Evolutionary conservation across 2,329 filamentous ascomycete species (phyloP).

Genomic region (Basipetospora chlamydospora): DNA sequence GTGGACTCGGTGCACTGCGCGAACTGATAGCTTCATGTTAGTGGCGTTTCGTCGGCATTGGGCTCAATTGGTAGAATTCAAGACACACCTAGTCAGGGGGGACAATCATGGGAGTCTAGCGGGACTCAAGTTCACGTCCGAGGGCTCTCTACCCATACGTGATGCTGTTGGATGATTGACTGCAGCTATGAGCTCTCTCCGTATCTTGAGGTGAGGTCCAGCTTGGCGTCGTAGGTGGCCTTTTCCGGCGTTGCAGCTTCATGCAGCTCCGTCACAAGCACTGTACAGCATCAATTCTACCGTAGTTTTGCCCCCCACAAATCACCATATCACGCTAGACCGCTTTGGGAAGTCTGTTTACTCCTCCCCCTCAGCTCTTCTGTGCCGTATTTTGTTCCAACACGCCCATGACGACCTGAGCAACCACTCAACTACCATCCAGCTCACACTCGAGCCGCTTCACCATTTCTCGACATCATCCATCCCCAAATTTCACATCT

Average conservation of each 20-base stretch:
- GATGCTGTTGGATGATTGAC: not conserved
- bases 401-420: too few relatives aligned
- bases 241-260: slow-evolving; percentile 2
- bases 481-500: too few relatives aligned
- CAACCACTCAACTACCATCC: slow-evolving; percentile 10
- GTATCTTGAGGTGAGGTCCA: too few relatives aligned
- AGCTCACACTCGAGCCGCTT: too few relatives aligned
- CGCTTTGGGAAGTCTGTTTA: slow-evolving; percentile 5
- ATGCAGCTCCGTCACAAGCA: not conserved
- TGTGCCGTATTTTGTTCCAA: too few relatives aligned
- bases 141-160: not conserved
- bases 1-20: too few relatives aligned
- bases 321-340: slow-evolving; percentile 2
- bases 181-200: not conserved
- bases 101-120: not conserved
- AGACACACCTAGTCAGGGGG: not conserved
- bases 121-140: not conserved
- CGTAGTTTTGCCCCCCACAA: too few relatives aligned
- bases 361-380: not conserved
- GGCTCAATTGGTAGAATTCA: not conserved
- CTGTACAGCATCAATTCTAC: too few relatives aligned
- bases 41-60: too few relatives aligned
- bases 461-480: too few relatives aligned
- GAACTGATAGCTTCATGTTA: too few relatives aligned
- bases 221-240: slow-evolving; percentile 3